phyloP scores from a whole-genome alignment of 2,329 filamentous ascomycete species.

The Neopestalotiopsis sp. region DNA sequence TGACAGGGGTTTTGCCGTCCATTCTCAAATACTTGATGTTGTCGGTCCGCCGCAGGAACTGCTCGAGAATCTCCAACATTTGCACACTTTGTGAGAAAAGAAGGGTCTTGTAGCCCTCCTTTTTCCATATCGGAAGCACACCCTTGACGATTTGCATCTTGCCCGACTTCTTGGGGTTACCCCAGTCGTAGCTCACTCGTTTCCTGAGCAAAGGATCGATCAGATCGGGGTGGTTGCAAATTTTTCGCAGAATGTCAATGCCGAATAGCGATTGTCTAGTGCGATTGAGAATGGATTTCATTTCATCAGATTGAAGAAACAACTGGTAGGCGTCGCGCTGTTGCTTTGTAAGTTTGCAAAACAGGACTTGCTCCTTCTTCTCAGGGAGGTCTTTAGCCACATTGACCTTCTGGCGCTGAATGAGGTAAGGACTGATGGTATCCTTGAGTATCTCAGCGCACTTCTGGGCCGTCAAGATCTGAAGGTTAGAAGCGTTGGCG shows the following conservation, averaged over 20 bases:
- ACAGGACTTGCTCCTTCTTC: conserved; percentile 95
- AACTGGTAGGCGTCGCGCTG: conserved; percentile 82
- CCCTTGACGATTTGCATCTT: conserved; percentile 96
- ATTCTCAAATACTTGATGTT: conserved; percentile 82
- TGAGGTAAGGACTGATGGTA: conserved; percentile 88
- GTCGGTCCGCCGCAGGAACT: conserved; percentile 71
- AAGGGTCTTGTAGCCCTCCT: conserved; percentile 88
- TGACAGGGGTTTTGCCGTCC: conserved; percentile 91
- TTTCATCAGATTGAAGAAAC: conserved; percentile 83
- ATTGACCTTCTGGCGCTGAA: conserved; percentile 91
- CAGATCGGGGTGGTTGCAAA: conserved; percentile 96
- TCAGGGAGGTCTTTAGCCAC: conserved; percentile 92
- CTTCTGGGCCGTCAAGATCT: conserved; percentile 92
- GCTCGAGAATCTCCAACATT: conserved; percentile 94
- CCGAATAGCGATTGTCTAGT: conserved; percentile 84
- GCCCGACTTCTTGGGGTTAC: conserved; percentile 78
- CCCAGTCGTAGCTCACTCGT: conserved; percentile 76
- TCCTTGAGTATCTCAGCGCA: conserved; percentile 95
- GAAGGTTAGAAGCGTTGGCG: conserved; percentile 90
- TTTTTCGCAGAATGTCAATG: conserved; percentile 90
- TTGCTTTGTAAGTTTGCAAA: conserved; percentile 85
- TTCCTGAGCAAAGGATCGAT: conserved; percentile 62
- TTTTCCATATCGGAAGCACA: conserved; percentile 86
- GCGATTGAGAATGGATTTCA: conserved; percentile 78
- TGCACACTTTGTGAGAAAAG: conserved; percentile 92